phyloP scores from a whole-genome alignment of 768 basidiomycete genomes.

The Lyophyllum semitale region DNA sequence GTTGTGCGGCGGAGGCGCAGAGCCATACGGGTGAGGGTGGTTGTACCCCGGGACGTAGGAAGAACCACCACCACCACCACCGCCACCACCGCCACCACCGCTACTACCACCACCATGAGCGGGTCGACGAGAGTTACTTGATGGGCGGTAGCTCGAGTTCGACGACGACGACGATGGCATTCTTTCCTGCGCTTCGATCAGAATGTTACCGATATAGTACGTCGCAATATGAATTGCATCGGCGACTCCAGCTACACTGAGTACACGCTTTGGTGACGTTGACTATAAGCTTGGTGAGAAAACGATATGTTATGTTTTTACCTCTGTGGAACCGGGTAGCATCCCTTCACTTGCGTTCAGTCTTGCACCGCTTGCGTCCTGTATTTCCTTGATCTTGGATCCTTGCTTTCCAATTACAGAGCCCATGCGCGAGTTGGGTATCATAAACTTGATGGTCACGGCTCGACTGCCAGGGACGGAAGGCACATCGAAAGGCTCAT shows the following conservation, averaged over 20 bases:
- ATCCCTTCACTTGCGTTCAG: slow-evolving; percentile 97
- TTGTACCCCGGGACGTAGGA: slow-evolving; percentile 75
- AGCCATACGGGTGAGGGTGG: slow-evolving; percentile 47
- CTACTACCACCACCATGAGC: slow-evolving; percentile 21
- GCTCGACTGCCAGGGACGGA: slow-evolving; percentile 97
- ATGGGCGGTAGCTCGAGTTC: slow-evolving; percentile 69
- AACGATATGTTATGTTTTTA: slow-evolving; percentile 33
- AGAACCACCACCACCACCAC: slow-evolving; percentile 36
- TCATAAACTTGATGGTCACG: slow-evolving; percentile 99
- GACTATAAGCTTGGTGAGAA: slow-evolving; percentile 11
- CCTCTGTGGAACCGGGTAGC: slow-evolving; percentile 99
- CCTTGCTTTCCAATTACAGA: slow-evolving; percentile 98
- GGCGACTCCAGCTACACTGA: slow-evolving; percentile 97
- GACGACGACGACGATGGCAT: slow-evolving; percentile 68
- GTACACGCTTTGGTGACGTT: slow-evolving; percentile 71
- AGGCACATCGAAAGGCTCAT: slow-evolving; percentile 97
- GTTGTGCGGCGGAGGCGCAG: slow-evolving; percentile 43
- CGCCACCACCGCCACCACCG: slow-evolving; percentile 6
- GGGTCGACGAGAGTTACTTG: slow-evolving; percentile 52
- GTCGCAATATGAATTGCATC: slow-evolving; percentile 99
- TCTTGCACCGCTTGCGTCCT: slow-evolving; percentile 95
- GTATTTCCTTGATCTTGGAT: slow-evolving; percentile 98
- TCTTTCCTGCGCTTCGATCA: slow-evolving; percentile 89
- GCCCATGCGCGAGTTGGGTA: slow-evolving; percentile 98
- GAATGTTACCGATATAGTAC: slow-evolving; percentile 98